Base-by-base conservation (phyloP, 352 stramenopile species). In the Phytopythium cucurbitacearum region DNA sequence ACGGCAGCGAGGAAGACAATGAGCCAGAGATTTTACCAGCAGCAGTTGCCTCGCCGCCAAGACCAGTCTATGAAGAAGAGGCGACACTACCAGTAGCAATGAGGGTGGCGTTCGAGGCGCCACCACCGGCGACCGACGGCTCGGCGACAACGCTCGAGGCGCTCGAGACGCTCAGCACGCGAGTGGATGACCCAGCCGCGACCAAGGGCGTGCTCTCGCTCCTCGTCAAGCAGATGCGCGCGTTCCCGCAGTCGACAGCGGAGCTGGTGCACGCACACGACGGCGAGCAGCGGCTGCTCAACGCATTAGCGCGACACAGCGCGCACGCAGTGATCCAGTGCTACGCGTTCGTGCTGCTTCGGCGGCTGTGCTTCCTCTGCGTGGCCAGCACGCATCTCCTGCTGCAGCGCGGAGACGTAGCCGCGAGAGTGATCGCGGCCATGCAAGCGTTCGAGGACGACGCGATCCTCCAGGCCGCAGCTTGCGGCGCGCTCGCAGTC, bases 181-280 rank as follows among this genome's bases (percentile, higher is more conserved):
- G 59, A n/a, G 37, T 80, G 7, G 53, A 33, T 32, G 76, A 89
- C 52, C 55, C 77, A n/a, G 42, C 65, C 16, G 58, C 62, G 12
- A 73, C 75, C 44, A 92, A 92, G 54, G 73, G 66, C 0, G 68
- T 81, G 28, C 64, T 92, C 3, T 89, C 82, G 2, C 71, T 64
- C 2, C 73, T 92, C 33, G 77, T 90, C 7, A 89, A 94, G 53
- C 79, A 94, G 15, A 85, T 91, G 69, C 79, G 83, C n/a, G 61
- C 80, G 0, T 85, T 76, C 45, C 81, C 81, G 0, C 73, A 89
- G 34, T 59, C 80, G 9, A 90, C 81, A 3, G 77, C 80, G 0
- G 64, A 88, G n/a, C 48, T 85, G 15, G 57, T 91, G 37, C 72
- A 86, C 56, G 53, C 70, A 10, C 56, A 51, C 16, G 41, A 45